Evolutionary conservation across 139 green algal species (phyloP).

Genomic region (Volvox reticuliferus): DNA sequence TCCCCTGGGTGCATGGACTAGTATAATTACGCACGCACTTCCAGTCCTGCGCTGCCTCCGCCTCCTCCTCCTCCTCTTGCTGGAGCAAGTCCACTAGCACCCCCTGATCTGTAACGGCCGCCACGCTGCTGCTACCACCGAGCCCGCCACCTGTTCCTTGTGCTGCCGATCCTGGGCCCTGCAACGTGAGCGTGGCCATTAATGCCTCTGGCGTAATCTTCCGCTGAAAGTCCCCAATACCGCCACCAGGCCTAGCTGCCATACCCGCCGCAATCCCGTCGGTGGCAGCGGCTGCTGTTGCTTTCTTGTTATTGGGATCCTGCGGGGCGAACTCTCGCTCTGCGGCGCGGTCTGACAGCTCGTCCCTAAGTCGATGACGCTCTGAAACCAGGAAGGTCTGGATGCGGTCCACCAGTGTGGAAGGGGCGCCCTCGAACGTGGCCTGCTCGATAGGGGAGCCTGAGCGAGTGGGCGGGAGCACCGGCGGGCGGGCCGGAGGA

Average conservation of each 20-base stretch:
- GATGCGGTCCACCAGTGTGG: slow-evolving; percentile 59
- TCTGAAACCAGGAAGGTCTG: slow-evolving; percentile 64
- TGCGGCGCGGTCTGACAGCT: slow-evolving; percentile 52
- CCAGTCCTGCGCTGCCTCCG: slow-evolving; percentile 22
- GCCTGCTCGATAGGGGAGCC: slow-evolving; percentile 38
- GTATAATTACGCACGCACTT: background rate
- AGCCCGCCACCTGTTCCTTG: background rate
- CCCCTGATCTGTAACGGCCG: background rate
- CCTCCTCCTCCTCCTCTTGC: slow-evolving; percentile 28
- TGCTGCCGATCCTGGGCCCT: background rate
- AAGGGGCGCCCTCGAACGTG: slow-evolving; percentile 70
- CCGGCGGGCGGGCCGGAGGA: too few species aligned
- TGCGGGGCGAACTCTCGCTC: slow-evolving; percentile 35
- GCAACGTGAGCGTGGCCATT: slow-evolving; percentile 51
- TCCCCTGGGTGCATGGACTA: too few species aligned
- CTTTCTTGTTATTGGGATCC: background rate
- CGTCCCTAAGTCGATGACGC: slow-evolving; percentile 54
- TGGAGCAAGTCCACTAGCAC: background rate
- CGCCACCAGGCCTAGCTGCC: background rate
- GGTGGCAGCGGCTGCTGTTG: background rate
- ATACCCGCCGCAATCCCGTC: background rate
- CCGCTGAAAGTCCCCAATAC: slow-evolving; percentile 66
- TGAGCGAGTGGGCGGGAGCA: background rate
- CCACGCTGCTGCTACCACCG: background rate
- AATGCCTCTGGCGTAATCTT: slow-evolving; percentile 65